Conservation (phyloP, 306 rosid species). For the Prosopis cineraria region DNA sequence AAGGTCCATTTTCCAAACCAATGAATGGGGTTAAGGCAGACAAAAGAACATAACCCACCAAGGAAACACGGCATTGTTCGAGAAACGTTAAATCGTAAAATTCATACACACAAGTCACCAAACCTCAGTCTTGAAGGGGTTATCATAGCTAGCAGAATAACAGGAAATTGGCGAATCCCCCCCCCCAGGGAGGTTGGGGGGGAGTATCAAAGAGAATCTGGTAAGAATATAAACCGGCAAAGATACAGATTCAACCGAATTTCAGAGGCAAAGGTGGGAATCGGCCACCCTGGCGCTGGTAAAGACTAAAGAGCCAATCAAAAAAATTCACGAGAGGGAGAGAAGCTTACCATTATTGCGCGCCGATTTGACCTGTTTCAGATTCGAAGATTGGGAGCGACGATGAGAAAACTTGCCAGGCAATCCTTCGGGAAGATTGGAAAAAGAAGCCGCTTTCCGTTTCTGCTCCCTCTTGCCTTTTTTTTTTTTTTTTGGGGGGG, state of each 20-base stretch:
- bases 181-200: no score
- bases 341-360: slow-evolving; percentile 2
- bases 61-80: neutral
- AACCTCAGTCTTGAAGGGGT: neutral
- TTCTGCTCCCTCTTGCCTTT: neutral
- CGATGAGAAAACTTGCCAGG: neutral
- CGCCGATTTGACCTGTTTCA: neutral
- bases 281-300: neutral
- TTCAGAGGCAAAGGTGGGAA: neutral
- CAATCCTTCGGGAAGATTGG: neutral
- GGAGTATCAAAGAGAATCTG: neutral
- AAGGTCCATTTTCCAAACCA: neutral
- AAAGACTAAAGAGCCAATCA: neutral
- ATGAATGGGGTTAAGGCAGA: neutral
- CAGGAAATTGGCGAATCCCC: neutral
- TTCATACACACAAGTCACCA: neutral
- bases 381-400: neutral
- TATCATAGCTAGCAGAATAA: neutral
- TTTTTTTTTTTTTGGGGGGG: no score
- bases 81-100: neutral
- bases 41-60: neutral
- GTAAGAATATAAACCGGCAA: neutral
- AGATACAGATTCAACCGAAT: neutral
- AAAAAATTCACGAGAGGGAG: neutral
- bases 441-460: neutral